These are phyloP conservation scores for Naganishia vaughanmartiniae DNA, from an alignment of 768 basidiomycete species.

Conservation along the genomic window DNA sequence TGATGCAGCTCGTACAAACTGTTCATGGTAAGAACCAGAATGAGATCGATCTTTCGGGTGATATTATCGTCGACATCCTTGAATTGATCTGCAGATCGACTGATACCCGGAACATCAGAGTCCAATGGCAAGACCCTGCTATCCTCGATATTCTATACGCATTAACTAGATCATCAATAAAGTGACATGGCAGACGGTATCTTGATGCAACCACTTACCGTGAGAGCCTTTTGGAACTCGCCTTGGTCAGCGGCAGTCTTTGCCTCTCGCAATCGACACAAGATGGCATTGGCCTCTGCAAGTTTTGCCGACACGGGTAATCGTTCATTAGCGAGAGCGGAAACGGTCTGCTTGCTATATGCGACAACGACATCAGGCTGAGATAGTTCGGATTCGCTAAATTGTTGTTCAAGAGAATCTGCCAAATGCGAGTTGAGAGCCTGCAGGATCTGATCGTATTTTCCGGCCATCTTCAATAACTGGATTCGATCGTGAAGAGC, in stretches of 20 bases:
- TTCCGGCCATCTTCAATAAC: conserved; percentile 89
- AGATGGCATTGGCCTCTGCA: conserved; percentile 17
- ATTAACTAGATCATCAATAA: neutral
- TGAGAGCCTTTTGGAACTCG: conserved; percentile 67
- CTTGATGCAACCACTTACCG: conserved; percentile 58
- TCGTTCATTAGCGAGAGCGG: conserved; percentile 49
- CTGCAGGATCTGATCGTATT: conserved; percentile 79
- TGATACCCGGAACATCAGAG: conserved; percentile 79
- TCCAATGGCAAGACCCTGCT: conserved; percentile 82
- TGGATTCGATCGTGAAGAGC: conserved; percentile 86
- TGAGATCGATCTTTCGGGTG: conserved; percentile 82
- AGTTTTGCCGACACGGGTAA: conserved; percentile 15
- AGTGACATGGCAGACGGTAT: neutral
- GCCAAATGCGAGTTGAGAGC: conserved; percentile 85
- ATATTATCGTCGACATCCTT: conserved; percentile 77
- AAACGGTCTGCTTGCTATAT: conserved; percentile 63
- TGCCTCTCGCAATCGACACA: conserved; percentile 60
- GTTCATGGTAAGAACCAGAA: conserved; percentile 89
- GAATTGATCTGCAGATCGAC: conserved; percentile 82
- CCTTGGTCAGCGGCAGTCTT: conserved; percentile 61
- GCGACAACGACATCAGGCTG: conserved; percentile 70
- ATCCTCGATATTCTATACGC: conserved; percentile 57
- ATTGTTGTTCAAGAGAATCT: conserved; percentile 67
- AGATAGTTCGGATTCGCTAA: conserved; percentile 61
- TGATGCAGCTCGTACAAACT: conserved; percentile 78